Conservation (phyloP, 106 monocot genomes). For the Platanthera guangdongensis region DNA sequence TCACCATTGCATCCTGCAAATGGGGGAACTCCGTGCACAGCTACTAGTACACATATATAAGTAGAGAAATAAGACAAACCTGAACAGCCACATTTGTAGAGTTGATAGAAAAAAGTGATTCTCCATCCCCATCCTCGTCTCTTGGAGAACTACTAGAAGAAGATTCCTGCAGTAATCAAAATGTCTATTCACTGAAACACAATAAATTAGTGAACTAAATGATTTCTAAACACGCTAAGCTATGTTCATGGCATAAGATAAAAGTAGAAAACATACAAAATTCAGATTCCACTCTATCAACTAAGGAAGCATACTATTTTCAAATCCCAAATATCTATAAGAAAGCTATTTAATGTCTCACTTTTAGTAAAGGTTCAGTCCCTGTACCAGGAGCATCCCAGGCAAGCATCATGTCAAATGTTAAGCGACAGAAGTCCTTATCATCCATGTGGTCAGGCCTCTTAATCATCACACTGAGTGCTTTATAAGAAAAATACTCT, state of each 20-base stretch:
- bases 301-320: not conserved
- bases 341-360: constrained; percentile 19
- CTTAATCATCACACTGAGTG: constrained; percentile 43
- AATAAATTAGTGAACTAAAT: not conserved
- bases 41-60: not conserved
- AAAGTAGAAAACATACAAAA: not conserved
- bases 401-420: constrained; percentile 95
- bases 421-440: constrained; percentile 60
- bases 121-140: constrained; percentile 45
- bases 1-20: no score
- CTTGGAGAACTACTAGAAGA: constrained; percentile 7
- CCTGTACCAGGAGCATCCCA: constrained; percentile 67
- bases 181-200: not conserved
- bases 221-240: not conserved
- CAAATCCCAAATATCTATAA: not conserved
- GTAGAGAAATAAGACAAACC: constrained; percentile 22
- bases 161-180: not conserved
- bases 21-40: no score
- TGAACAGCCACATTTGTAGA: constrained; percentile 65
- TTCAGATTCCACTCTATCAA: not conserved
- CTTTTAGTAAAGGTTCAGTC: constrained; percentile 39
- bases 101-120: constrained; percentile 62
- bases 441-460: constrained; percentile 42
- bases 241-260: not conserved
- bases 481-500: constrained; percentile 60